Percentiles rank a stretch among this genome's conserved stretches.
Evolutionary conservation across 257 asterid species (phyloP).

Genomic region (Rhazya stricta): DNA sequence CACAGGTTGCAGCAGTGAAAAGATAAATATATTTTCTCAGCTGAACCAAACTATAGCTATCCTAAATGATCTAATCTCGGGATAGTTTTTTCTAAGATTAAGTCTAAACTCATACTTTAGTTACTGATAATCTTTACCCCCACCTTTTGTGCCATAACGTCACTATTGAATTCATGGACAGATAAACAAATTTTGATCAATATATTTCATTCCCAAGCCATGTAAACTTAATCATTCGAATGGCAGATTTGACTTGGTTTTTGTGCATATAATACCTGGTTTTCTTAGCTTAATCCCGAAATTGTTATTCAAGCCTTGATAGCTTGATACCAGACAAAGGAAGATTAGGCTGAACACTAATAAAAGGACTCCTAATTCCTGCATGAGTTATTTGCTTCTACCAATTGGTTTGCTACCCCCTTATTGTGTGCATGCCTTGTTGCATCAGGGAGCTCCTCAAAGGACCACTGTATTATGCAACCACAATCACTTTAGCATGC

Average conservation of each 20-base stretch:
- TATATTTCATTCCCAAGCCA: not conserved
- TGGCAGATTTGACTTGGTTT: not conserved
- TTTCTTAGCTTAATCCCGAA: not conserved
- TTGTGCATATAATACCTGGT: not conserved
- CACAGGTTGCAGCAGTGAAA: slow-evolving; percentile 40
- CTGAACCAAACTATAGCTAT: not conserved
- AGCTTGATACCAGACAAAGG: not conserved
- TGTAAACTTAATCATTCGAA: not conserved
- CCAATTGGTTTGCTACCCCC: slow-evolving; percentile 18
- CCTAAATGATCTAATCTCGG: not conserved
- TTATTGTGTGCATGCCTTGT: slow-evolving; percentile 9
- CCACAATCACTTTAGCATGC: slow-evolving; percentile 68
- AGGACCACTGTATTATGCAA: slow-evolving; percentile 88
- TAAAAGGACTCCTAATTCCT: not conserved
- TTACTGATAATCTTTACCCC: not conserved
- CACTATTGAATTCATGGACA: not conserved
- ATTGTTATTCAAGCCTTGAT: not conserved
- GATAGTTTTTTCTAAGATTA: not conserved
- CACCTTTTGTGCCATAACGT: not conserved
- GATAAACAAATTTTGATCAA: not conserved
- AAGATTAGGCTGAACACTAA: not conserved
- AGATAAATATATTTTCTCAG: not conserved
- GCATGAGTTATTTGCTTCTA: not conserved
- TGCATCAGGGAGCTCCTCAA: slow-evolving; percentile 78
- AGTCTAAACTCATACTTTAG: not conserved